A percentile compares a stretch with the other conserved stretches of the same genome.
Evolutionary conservation across 2,329 filamentous ascomycete species (phyloP).

Genomic region (Fusarium decemcellulare): DNA sequence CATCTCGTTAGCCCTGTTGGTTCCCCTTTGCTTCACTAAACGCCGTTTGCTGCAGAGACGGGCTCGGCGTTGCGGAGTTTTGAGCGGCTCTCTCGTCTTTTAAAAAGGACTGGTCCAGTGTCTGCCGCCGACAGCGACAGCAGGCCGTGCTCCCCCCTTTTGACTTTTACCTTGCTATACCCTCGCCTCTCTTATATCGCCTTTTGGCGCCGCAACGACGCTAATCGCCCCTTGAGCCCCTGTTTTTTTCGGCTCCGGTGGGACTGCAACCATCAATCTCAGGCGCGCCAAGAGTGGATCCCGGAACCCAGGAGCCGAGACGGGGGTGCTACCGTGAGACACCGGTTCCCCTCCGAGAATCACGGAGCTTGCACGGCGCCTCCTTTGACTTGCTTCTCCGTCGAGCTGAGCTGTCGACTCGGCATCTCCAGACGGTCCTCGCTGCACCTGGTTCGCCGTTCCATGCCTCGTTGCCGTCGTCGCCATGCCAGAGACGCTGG

Average conservation of each 20-base stretch:
- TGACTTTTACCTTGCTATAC: not conserved
- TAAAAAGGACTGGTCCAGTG: too few species aligned
- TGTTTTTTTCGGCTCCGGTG: constrained; percentile 18
- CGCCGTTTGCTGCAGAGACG: constrained; percentile 24
- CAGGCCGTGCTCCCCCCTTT: not conserved
- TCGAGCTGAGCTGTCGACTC: constrained; percentile 2
- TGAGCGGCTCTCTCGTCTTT: not conserved
- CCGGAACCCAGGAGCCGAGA: constrained; percentile 46
- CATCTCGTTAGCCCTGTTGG: constrained; percentile 34
- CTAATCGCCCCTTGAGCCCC: constrained; percentile 24
- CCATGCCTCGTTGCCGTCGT: not conserved
- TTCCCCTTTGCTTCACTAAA: constrained; percentile 30
- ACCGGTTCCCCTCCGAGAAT: constrained; percentile 40
- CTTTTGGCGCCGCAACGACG: constrained; percentile 24
- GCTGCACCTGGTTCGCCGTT: not conserved
- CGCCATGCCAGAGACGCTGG: constrained; percentile 50
- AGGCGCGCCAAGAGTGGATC: constrained; percentile 44
- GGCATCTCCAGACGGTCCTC: not conserved
- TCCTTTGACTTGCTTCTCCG: constrained; percentile 25
- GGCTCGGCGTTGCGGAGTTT: constrained; percentile 11
- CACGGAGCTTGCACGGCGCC: constrained; percentile 43
- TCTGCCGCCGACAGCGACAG: too few species aligned
- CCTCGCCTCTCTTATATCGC: constrained; percentile 22
- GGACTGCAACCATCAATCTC: constrained; percentile 24
- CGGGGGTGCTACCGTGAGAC: constrained; percentile 35